These are phyloP conservation scores for Clarkia xantiana DNA, from an alignment of 345 rosid genomes.

Conservation along the genomic window DNA sequence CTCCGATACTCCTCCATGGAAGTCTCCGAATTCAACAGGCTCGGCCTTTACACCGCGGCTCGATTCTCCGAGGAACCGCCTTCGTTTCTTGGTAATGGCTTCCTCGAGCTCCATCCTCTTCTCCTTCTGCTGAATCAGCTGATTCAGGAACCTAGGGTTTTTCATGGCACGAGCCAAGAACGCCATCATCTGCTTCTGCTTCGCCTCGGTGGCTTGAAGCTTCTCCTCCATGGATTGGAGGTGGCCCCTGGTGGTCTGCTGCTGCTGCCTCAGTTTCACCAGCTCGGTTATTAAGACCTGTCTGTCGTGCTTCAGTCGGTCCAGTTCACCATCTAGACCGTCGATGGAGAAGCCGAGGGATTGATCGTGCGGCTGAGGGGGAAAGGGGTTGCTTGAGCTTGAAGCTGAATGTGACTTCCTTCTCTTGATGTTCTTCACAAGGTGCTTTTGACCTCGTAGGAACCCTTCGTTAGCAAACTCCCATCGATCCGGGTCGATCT, in stretches of 20 bases:
- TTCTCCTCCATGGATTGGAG: constrained; percentile 58
- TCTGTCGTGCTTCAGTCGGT: constrained; percentile 48
- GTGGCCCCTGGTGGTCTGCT: constrained; percentile 41
- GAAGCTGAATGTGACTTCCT: constrained; percentile 31
- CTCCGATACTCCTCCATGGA: constrained; percentile 39
- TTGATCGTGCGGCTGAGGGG: constrained; percentile 28
- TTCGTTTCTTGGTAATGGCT: constrained; percentile 34
- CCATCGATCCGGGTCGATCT: constrained; percentile 72
- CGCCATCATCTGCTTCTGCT: constrained; percentile 83
- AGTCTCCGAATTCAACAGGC: constrained; percentile 28
- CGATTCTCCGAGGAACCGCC: constrained; percentile 16
- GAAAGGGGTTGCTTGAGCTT: constrained; percentile 5
- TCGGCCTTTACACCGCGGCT: constrained; percentile 29
- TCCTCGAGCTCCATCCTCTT: constrained; percentile 48
- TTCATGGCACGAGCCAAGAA: constrained; percentile 61
- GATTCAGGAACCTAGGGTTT: constrained; percentile 50
- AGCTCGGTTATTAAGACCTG: constrained; percentile 47
- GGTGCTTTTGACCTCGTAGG: constrained; percentile 53
- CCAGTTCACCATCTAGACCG: constrained; percentile 32
- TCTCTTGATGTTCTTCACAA: constrained; percentile 55
- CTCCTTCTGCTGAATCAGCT: constrained; percentile 40
- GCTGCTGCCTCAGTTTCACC: constrained; percentile 58
- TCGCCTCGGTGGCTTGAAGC: constrained; percentile 50
- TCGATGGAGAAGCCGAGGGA: constrained; percentile 46
- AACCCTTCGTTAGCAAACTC: constrained; percentile 81